Percentiles rank a stretch among this genome's conserved stretches.
phyloP scores from a whole-genome alignment of 306 rosid species.

The Sindora glabra region DNA sequence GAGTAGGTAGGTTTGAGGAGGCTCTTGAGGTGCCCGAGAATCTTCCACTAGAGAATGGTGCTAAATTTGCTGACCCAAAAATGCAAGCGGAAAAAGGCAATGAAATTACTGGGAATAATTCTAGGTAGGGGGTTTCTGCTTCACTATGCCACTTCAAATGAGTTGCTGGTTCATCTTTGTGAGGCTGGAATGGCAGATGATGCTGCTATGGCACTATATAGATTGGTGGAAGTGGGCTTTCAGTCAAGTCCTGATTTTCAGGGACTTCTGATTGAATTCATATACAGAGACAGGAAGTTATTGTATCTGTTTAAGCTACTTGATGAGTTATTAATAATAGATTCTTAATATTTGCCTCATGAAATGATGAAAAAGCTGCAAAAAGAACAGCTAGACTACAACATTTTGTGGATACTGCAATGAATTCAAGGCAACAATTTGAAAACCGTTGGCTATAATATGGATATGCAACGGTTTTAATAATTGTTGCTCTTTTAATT shows the following conservation, averaged over 20 bases:
- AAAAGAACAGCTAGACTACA: too few species aligned
- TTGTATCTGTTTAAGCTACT: slow-evolving; percentile 34
- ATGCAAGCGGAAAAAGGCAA: slow-evolving; percentile 30
- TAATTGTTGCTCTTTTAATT: too few species aligned
- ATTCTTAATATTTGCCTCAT: background rate
- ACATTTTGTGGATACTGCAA: too few species aligned
- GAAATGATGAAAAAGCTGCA: too few species aligned
- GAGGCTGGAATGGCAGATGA: slow-evolving; percentile 33
- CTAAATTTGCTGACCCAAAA: slow-evolving; percentile 30
- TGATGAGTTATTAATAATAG: slow-evolving; percentile 29
- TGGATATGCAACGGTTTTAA: too few species aligned
- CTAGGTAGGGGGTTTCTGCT: slow-evolving; percentile 42
- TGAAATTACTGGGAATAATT: slow-evolving; percentile 30
- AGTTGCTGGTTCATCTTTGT: slow-evolving; percentile 34
- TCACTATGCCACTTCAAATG: slow-evolving; percentile 44
- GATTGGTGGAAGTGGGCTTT: slow-evolving; percentile 37
- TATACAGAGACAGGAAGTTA: slow-evolving; percentile 35
- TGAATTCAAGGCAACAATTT: too few species aligned
- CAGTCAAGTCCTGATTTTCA: slow-evolving; percentile 37
- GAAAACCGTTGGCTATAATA: too few species aligned
- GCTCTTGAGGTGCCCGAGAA: slow-evolving; percentile 40
- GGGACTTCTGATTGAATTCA: slow-evolving; percentile 28
- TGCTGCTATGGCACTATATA: slow-evolving; percentile 23
- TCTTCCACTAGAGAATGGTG: slow-evolving; percentile 45
- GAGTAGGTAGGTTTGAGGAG: slow-evolving; percentile 34